These are phyloP conservation scores for Sicyos edulis DNA, from an alignment of 306 rosid genomes.

Conservation along the genomic window DNA sequence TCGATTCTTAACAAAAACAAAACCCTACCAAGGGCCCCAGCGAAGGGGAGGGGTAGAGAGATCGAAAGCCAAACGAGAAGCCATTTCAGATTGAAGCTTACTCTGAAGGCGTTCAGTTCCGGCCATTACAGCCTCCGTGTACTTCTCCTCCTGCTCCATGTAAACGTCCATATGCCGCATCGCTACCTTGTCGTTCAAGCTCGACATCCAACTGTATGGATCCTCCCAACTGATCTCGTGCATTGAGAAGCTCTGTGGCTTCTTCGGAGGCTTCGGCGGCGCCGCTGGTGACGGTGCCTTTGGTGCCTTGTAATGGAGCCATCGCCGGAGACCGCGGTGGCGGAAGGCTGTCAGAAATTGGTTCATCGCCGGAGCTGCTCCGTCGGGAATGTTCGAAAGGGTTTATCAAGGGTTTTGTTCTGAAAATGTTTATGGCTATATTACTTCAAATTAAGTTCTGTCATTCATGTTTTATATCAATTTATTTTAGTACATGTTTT, in stretches of 20 bases:
- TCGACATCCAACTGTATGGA: conserved; percentile 85
- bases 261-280: conserved; percentile 78
- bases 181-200: conserved; percentile 69
- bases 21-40: conserved; percentile 73
- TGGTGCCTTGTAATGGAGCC: conserved; percentile 37
- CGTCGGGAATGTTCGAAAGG: neutral
- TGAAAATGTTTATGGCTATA: neutral
- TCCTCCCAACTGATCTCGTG: conserved; percentile 77
- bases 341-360: conserved; percentile 23
- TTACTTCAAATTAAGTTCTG: too few relatives aligned
- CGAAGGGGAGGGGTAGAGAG: conserved; percentile 86
- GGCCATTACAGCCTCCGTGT: conserved; percentile 66
- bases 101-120: conserved; percentile 59
- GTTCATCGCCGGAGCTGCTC: conserved; percentile 19
- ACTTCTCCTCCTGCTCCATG: conserved; percentile 97
- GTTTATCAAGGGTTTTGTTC: neutral
- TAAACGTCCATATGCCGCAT: conserved; percentile 92
- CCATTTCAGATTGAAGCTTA: conserved; percentile 84
- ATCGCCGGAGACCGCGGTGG: conserved; percentile 28
- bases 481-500: too few relatives aligned
- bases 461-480: too few relatives aligned
- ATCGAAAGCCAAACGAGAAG: conserved; percentile 63
- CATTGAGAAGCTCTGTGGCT: conserved; percentile 62
- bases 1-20: neutral
- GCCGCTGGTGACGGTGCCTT: conserved; percentile 36